Base-by-base conservation (phyloP, 1,284 basidiomycete species). In the Cutaneotrichosporon dermatis region DNA sequence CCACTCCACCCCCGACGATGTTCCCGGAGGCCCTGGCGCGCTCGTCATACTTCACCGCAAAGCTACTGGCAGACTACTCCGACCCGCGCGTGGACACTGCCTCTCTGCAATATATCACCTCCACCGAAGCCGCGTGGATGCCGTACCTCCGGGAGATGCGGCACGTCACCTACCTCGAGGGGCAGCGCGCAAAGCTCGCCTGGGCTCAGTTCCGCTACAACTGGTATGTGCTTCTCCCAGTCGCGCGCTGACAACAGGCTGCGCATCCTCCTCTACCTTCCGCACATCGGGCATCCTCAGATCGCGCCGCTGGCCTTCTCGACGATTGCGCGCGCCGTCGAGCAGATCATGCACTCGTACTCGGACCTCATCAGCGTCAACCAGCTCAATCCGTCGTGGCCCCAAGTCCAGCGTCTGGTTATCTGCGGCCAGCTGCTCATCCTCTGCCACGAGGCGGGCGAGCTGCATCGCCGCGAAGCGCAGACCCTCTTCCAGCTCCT, bases 141-240 rank as follows among this genome's bases (percentile, higher is more conserved):
- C 55, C 60, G 4, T 46, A 57, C 35, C 43, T 67, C 25, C 57
- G 60, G 10, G 54, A 61, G n/a, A 51, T 65, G 40, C 60, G 66
- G 53, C 55, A 62, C 35, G 42, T 48, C 2, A n/a, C 34, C 15
- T 39, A 39, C 49, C 37, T 35, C 2, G 61, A 51, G n/a, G 6
- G 55, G 5, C 57, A 57, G 1, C 52, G 55, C 10, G 51, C 60
- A 7, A 61, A 61, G 55, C 33, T 45, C 1, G 54, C 51, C 37
- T 69, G 66, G 64, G 59, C 64, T 4, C 59, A 67, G 56, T 59
- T 67, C 46, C 55, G 68, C 2, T 67, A 65, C 53, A 60, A 66
- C 51, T 69, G 68, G 66, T 68, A 35, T 16, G 60, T n/a, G n/a
- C 10, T 15, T 2, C 13, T 39, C 16, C 15, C n/a, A 7, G 36